Percentiles rank a stretch among this genome's conserved stretches.
phyloP scores from a whole-genome alignment of 2,329 filamentous ascomycete species.

The Cordyceps cateniannulata region DNA sequence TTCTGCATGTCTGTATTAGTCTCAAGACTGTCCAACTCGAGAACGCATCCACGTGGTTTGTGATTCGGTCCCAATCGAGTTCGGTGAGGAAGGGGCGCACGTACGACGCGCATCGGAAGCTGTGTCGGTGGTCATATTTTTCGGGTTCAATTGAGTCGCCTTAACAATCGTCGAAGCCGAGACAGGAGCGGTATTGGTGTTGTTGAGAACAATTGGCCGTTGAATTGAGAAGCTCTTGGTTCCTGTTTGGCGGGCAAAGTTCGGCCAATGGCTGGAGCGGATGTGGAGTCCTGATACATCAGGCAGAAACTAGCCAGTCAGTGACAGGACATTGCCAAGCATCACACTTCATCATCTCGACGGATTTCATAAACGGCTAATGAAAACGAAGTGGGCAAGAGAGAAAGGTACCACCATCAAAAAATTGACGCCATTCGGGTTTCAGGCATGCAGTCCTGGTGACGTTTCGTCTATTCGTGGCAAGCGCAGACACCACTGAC shows the following conservation, averaged over 20 bases:
- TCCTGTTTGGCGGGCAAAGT: constrained; percentile 12
- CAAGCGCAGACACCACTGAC: background rate
- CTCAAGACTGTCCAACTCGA: background rate
- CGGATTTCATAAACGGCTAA: background rate
- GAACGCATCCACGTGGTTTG: constrained; percentile 15
- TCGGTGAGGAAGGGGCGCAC: constrained; percentile 18
- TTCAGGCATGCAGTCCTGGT: background rate
- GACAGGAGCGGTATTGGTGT: background rate
- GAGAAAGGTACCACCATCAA: no score
- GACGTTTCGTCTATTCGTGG: background rate
- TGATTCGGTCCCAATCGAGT: background rate
- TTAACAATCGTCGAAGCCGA: background rate
- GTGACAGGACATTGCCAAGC: background rate
- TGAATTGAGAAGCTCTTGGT: constrained; percentile 15
- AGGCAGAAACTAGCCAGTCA: constrained; percentile 11
- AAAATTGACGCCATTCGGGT: background rate
- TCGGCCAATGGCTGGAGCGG: constrained; percentile 4
- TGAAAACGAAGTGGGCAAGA: background rate
- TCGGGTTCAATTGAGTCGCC: constrained; percentile 27
- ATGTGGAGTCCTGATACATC: constrained; percentile 11
- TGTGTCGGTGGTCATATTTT: constrained; percentile 31
- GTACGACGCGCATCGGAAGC: constrained; percentile 33
- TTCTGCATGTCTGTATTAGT: constrained; percentile 38
- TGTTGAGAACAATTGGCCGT: background rate
- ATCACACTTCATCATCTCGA: background rate